phyloP scores from a whole-genome alignment of 2,329 filamentous ascomycete species.

The Mycosphaerella arachidis region DNA sequence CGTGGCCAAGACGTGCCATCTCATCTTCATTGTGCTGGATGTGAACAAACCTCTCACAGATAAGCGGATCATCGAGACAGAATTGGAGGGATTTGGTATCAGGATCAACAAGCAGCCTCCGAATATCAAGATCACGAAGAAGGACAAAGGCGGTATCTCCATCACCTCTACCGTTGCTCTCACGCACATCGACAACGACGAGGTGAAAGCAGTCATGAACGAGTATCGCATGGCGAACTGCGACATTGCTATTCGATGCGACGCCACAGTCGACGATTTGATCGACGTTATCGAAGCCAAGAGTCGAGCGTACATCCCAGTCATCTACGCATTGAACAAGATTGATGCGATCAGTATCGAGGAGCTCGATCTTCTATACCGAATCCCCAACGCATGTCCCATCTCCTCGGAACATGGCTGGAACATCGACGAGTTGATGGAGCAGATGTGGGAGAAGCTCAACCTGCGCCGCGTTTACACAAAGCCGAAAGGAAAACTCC shows the following conservation, averaged over 20 bases:
- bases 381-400: slow-evolving; percentile 92
- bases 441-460: slow-evolving; percentile 98
- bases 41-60: slow-evolving; percentile 98
- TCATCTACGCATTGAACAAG: slow-evolving; percentile 98
- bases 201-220: slow-evolving; percentile 96
- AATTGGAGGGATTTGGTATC: slow-evolving; percentile 96
- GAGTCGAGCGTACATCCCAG: slow-evolving; percentile 94
- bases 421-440: slow-evolving; percentile 96
- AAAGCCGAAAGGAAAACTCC: slow-evolving; percentile 91
- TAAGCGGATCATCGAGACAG: slow-evolving; percentile 90
- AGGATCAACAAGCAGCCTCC: slow-evolving; percentile 95
- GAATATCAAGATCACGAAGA: slow-evolving; percentile 99
- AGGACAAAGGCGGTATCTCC: slow-evolving; percentile 95
- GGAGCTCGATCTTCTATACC: slow-evolving; percentile 90
- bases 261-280: slow-evolving; percentile 93
- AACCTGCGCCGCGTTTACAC: slow-evolving; percentile 90
- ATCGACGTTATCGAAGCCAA: slow-evolving; percentile 95
- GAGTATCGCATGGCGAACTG: slow-evolving; percentile 96
- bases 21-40: slow-evolving; percentile 97
- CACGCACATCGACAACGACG: slow-evolving; percentile 87
- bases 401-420: slow-evolving; percentile 94
- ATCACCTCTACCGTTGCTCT: slow-evolving; percentile 93
- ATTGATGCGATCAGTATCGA: slow-evolving; percentile 98
- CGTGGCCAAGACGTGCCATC: slow-evolving; percentile 95
- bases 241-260: slow-evolving; percentile 95